Conservation (phyloP, 805 yeast species). For the Wickerhamomyces mucosus region DNA sequence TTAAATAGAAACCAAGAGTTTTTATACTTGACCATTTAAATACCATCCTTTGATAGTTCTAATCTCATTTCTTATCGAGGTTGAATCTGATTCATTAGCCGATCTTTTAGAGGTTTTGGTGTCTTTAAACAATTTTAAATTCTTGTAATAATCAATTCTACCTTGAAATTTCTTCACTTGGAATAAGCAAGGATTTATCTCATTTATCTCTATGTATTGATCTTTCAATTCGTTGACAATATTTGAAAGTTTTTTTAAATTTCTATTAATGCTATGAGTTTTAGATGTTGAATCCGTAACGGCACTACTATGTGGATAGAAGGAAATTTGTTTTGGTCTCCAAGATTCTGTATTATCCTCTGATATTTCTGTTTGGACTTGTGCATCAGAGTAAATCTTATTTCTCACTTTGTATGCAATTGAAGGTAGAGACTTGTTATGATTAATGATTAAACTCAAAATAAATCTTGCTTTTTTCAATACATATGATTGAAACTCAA, state of each 20-base stretch:
- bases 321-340: constrained; percentile 1
- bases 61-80: constrained; percentile 19
- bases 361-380: constrained; percentile 16
- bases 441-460: constrained; percentile 18
- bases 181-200: constrained; percentile 20
- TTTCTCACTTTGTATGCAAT: constrained; percentile 34
- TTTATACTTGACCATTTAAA: constrained; percentile 26
- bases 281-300: too few relatives aligned
- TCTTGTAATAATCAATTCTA: constrained; percentile 14
- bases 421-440: constrained; percentile 26
- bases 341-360: constrained; percentile 2
- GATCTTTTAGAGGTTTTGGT: constrained; percentile 1
- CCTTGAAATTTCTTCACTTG: constrained; percentile 21
- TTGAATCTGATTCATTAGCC: constrained; percentile 14
- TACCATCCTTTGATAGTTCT: constrained; percentile 33
- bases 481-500: constrained; percentile 22
- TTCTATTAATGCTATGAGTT: too few relatives aligned
- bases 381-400: constrained; percentile 26
- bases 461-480: constrained; percentile 21
- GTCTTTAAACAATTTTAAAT: constrained; percentile 14
- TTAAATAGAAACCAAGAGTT: neutral
- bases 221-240: too few relatives aligned
- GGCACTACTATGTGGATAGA: too few relatives aligned
- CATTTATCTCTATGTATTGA: constrained; percentile 14
- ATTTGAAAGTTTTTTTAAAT: too few relatives aligned